A percentile compares a stretch with the other conserved stretches of the same genome.
These are phyloP conservation scores for Elsinoe batatas DNA, from an alignment of 2,329 filamentous ascomycete species.

Conservation along the genomic window DNA sequence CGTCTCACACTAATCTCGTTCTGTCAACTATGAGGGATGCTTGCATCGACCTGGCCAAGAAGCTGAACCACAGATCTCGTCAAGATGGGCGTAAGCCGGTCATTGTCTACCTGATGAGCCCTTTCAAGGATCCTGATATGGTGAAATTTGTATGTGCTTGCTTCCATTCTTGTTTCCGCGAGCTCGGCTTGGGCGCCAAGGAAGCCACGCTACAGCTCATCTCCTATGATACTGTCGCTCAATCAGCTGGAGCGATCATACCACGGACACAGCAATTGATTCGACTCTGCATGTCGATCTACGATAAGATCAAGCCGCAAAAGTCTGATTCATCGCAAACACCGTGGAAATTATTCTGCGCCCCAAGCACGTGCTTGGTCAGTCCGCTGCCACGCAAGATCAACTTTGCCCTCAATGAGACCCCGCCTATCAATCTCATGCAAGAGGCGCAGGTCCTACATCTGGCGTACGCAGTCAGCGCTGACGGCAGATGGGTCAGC, in stretches of 20 bases:
- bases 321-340: conserved; percentile 17
- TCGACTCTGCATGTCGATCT: conserved; percentile 39
- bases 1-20: background rate
- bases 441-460: conserved; percentile 74
- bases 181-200: conserved; percentile 42
- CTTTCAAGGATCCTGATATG: conserved; percentile 50
- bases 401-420: conserved; percentile 61
- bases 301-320: background rate
- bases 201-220: conserved; percentile 72
- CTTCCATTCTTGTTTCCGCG: conserved; percentile 62
- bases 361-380: conserved; percentile 64
- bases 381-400: conserved; percentile 59
- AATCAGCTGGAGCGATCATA: conserved; percentile 52
- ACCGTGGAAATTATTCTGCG: conserved; percentile 43
- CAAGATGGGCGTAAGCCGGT: conserved; percentile 44
- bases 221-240: conserved; percentile 57
- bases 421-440: conserved; percentile 61
- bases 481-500: conserved; percentile 68
- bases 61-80: conserved; percentile 14
- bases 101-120: conserved; percentile 68
- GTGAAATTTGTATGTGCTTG: conserved; percentile 59
- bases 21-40: conserved; percentile 1
- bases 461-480: conserved; percentile 65
- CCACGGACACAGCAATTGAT: conserved; percentile 28
- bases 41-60: conserved; percentile 18